phyloP scores from a whole-genome alignment of 768 basidiomycete genomes.

The Kwoniella heveanensis region DNA sequence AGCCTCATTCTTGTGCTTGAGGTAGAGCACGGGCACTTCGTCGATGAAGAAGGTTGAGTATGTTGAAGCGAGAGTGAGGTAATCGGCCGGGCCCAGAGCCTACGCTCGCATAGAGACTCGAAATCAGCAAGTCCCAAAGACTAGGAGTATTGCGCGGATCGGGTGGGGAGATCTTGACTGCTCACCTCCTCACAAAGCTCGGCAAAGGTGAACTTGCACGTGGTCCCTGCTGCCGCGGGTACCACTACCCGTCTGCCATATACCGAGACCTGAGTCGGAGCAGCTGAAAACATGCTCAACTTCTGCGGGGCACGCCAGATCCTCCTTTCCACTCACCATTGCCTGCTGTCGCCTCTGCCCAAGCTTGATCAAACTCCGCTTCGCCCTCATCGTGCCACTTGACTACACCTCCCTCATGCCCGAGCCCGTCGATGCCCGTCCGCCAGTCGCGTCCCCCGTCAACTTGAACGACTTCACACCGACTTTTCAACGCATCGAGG shows the following conservation, averaged over 20 bases:
- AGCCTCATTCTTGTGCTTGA: conserved; percentile 65
- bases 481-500: conserved; percentile 62
- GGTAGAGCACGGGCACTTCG: conserved; percentile 61
- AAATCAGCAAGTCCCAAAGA: neutral
- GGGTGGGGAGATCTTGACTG: conserved; percentile 9
- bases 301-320: conserved; percentile 20
- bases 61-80: conserved; percentile 62
- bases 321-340: conserved; percentile 29
- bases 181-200: conserved; percentile 78
- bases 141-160: neutral
- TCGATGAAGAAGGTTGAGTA: conserved; percentile 63
- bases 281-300: conserved; percentile 4
- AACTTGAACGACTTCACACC: conserved; percentile 62
- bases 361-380: conserved; percentile 28
- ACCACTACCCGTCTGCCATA: conserved; percentile 61
- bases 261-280: conserved; percentile 56
- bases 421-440: conserved; percentile 19
- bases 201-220: conserved; percentile 61
- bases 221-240: conserved; percentile 58
- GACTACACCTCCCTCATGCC: conserved; percentile 6
- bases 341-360: conserved; percentile 20
- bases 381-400: conserved; percentile 28
- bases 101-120: conserved; percentile 23
- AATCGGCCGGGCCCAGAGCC: conserved; percentile 65
- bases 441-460: conserved; percentile 62